These are phyloP conservation scores for Candida vartiovaarae DNA, from an alignment of 805 yeast genomes.

Conservation along the genomic window DNA sequence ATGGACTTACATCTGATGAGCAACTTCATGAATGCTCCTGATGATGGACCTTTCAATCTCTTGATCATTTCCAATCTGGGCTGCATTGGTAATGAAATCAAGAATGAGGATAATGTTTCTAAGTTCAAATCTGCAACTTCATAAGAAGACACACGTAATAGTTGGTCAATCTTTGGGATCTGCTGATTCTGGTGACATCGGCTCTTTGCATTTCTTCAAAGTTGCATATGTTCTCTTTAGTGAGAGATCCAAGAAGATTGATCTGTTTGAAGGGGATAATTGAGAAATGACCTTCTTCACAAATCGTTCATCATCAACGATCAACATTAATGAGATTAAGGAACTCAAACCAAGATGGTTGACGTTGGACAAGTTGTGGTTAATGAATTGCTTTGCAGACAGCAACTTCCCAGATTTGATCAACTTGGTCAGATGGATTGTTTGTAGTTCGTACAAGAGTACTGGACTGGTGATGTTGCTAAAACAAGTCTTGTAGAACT, in stretches of 20 bases:
- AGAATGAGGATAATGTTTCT: neutral
- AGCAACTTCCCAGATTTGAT: conserved; percentile 4
- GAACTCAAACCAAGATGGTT: conserved; percentile 2
- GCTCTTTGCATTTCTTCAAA: neutral
- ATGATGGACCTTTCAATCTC: neutral
- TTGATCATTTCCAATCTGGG: neutral
- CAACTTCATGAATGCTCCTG: neutral
- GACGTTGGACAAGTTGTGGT: neutral
- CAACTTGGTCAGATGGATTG: conserved; percentile 7
- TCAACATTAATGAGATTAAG: neutral
- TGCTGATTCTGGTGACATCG: conserved; percentile 7
- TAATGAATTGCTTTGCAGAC: conserved; percentile 2
- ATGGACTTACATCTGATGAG: conserved; percentile 2
- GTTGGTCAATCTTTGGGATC: conserved; percentile 1
- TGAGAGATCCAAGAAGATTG: conserved; percentile 5
- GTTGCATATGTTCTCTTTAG: neutral
- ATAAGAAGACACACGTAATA: conserved; percentile 6
- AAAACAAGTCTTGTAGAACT: conserved; percentile 5
- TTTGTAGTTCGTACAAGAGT: conserved; percentile 5
- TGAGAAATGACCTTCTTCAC: neutral
- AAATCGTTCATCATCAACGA: neutral
- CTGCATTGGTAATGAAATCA: conserved; percentile 3
- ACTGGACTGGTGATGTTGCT: neutral
- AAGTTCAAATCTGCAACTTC: conserved; percentile 4
- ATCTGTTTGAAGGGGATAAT: conserved; percentile 5